These are phyloP conservation scores for Massariosphaeria phaeospora DNA, from an alignment of 495 filamentous ascomycete genomes.

Conservation along the genomic window DNA sequence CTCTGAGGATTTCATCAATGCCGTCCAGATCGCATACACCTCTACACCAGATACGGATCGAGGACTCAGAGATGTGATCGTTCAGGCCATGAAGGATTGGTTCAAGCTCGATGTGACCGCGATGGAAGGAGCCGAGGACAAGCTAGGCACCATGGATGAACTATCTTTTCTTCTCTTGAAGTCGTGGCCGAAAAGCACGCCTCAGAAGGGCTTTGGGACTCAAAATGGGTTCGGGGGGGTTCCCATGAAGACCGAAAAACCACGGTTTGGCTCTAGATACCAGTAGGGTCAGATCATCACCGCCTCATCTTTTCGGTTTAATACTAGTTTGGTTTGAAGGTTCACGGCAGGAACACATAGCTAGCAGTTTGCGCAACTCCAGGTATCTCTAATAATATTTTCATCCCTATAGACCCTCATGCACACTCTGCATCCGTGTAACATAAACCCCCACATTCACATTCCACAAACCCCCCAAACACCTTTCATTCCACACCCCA, in stretches of 20 bases:
- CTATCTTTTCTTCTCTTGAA: background rate
- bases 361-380: background rate
- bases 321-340: background rate
- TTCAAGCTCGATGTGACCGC: background rate
- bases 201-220: background rate
- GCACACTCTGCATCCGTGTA: background rate
- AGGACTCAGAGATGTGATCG: background rate
- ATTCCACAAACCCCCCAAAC: background rate
- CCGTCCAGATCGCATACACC: background rate
- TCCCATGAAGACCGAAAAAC: too few relatives aligned
- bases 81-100: background rate
- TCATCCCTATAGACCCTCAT: background rate
- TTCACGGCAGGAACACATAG: background rate
- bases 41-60: background rate
- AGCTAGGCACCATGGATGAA: background rate
- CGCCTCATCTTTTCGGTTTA: background rate
- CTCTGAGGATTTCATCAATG: constrained; percentile 1
- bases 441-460: background rate
- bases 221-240: too few relatives aligned
- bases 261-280: background rate
- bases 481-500: background rate
- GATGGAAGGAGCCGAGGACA: background rate
- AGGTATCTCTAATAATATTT: background rate
- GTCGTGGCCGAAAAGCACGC: background rate
- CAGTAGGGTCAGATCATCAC: background rate